A percentile compares a stretch with the other conserved stretches of the same genome.
Evolutionary conservation across 441 rosid genomes (phyloP).

Genomic region (Pelargonium citronellum): DNA sequence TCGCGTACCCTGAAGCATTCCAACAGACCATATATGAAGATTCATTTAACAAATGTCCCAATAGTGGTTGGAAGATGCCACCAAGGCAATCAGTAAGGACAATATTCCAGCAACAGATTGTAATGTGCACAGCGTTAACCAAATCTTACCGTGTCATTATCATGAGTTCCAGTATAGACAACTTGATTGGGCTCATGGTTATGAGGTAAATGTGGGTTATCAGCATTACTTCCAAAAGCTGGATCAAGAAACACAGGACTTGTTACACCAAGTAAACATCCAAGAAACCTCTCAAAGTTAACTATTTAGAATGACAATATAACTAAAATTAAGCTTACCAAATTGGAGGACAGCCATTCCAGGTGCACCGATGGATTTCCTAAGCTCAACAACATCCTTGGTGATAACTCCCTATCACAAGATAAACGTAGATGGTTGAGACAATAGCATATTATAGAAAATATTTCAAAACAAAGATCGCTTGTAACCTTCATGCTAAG

Average conservation of each 20-base stretch:
- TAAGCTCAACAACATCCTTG: conserved; percentile 75
- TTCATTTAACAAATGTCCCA: not conserved
- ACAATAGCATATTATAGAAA: not conserved
- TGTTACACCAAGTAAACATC: conserved; percentile 14
- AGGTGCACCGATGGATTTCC: conserved; percentile 82
- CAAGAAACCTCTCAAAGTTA: conserved; percentile 3
- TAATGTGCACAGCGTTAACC: conserved; percentile 10
- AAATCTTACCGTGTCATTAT: conserved; percentile 74
- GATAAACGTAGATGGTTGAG: not conserved
- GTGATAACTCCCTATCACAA: conserved; percentile 82
- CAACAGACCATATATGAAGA: not conserved
- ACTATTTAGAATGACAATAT: not conserved
- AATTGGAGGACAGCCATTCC: conserved; percentile 99
- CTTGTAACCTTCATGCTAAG: no score
- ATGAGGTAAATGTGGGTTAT: conserved; percentile 90
- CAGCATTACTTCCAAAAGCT: conserved; percentile 83
- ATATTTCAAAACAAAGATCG: not conserved
- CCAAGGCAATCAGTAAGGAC: not conserved
- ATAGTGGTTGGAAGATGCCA: no score
- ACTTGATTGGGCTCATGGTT: conserved; percentile 87
- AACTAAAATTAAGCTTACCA: conserved; percentile 38
- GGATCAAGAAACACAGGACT: conserved; percentile 20
- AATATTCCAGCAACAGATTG: conserved; percentile 2
- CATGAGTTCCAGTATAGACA: conserved; percentile 94
- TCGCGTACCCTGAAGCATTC: not conserved